Conservation (phyloP, 1,284 basidiomycete species). For the Ustilago bromivora region DNA sequence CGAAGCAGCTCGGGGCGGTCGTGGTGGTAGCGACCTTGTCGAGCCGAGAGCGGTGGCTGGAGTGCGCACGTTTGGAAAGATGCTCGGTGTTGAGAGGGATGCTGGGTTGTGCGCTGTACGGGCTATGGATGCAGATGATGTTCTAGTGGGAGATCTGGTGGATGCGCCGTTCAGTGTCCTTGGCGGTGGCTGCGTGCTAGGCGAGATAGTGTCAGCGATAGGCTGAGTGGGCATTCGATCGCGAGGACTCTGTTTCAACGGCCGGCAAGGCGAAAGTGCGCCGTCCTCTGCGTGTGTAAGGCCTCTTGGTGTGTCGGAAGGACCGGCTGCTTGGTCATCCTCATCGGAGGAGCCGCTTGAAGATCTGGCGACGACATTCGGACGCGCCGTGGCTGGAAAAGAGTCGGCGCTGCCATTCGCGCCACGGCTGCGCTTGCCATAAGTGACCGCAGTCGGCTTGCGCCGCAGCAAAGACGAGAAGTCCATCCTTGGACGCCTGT, state of each 20-base stretch:
- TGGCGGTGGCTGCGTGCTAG: neutral
- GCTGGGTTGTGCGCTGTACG: slow-evolving; percentile 13
- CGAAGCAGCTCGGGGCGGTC: slow-evolving; percentile 30
- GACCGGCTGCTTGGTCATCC: slow-evolving; percentile 3
- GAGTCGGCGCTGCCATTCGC: slow-evolving; percentile 11
- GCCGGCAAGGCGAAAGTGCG: slow-evolving; percentile 5
- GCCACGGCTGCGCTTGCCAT: slow-evolving; percentile 31
- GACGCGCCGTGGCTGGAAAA: slow-evolving; percentile 16
- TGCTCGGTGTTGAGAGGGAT: slow-evolving; percentile 13
- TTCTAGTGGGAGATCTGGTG: neutral
- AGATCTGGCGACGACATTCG: neutral
- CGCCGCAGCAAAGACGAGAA: slow-evolving; percentile 24
- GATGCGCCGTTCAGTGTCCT: neutral
- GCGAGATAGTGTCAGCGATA: slow-evolving; percentile 1
- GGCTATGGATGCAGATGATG: slow-evolving; percentile 10
- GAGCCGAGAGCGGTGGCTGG: slow-evolving; percentile 12
- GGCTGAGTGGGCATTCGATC: neutral
- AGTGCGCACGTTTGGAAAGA: slow-evolving; percentile 18
- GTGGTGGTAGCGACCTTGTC: slow-evolving; percentile 28
- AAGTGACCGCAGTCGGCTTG: slow-evolving; percentile 32
- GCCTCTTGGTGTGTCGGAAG: neutral
- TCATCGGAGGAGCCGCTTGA: slow-evolving; percentile 36
- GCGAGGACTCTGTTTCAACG: slow-evolving; percentile 9
- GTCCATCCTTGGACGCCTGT: slow-evolving; percentile 14
- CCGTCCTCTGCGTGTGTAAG: neutral